Base-by-base conservation (phyloP, 148 eudicot species). In the Bassia scoparia region DNA sequence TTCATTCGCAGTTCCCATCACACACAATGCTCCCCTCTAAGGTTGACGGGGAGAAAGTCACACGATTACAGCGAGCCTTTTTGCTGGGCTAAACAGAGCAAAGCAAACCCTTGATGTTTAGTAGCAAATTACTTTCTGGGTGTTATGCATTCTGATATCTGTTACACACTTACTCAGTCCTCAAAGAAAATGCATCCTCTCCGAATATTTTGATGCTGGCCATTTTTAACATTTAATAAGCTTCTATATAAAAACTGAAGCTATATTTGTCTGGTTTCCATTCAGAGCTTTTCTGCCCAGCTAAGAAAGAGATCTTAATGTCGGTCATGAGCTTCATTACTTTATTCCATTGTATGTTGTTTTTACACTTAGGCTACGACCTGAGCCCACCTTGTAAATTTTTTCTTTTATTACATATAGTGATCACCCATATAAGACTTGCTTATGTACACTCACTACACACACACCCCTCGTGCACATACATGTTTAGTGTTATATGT, bases 261-360 rank as follows among this genome's bases (percentile, higher is more conserved):
- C 56, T 58, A 50, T 16, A 27, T 38, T 65, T 30, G 1, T 55
- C 21, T 70, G 66, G 59, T 69, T 54, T 71, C 83, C 33, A 76
- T 82, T 71, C 97, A 94, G 98, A 94, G 81, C 85, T 89, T 86
- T 78, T 87, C 91, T 78, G 97, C 88, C 52, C 97, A 94, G 87
- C 75, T 94, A 78, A 91, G 86, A 89, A 80, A 79, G 98, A 94
- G 71, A 87, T 88, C 54, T 82, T 94, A n/a, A 82, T 77, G 41
- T 94, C 98, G n/a, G 98, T 94, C 81, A 71, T 62, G 58, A 56
- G 21, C 68, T 77, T 46, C 6, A 49, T 48, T 41, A 20, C 61
- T 53, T n/a, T 76, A 31, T 59, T 33, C 17, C 41, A 60, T 50
- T 30, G 3, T 77, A n/a, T n/a, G n/a, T n/a, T n/a, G n/a, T n/a